These are phyloP conservation scores for Ophiocordyceps camponoti-floridani DNA, from an alignment of 2,329 filamentous ascomycete species.

Conservation along the genomic window DNA sequence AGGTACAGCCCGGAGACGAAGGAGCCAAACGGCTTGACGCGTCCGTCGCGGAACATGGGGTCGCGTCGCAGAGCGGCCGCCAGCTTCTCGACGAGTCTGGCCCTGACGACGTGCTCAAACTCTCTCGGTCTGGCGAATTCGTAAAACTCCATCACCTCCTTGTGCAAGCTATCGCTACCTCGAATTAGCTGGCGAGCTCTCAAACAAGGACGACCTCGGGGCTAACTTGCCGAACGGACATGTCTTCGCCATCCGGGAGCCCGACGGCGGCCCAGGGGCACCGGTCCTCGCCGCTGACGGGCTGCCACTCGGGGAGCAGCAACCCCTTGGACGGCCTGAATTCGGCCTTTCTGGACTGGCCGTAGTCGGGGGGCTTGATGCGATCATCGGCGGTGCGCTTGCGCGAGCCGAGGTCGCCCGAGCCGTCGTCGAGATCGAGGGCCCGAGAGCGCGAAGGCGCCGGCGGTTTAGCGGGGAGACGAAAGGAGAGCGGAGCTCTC, in stretches of 20 bases:
- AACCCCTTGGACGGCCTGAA: conserved; percentile 31
- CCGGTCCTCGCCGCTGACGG: conserved; percentile 19
- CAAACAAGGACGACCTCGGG: not conserved
- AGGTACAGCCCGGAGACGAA: conserved; percentile 67
- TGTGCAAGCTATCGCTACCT: conserved; percentile 50
- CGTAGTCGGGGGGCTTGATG: conserved; percentile 39
- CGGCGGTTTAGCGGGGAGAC: conserved; percentile 5
- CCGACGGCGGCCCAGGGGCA: conserved; percentile 47
- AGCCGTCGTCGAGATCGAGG: conserved; percentile 9
- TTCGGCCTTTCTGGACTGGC: conserved; percentile 29
- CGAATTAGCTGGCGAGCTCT: too few species aligned
- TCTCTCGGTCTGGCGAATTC: conserved; percentile 60
- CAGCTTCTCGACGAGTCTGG: conserved; percentile 54
- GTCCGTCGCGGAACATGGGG: conserved; percentile 36
- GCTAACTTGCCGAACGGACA: conserved; percentile 34
- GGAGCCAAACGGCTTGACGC: conserved; percentile 72
- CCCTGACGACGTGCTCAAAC: conserved; percentile 62
- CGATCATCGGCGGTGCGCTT: conserved; percentile 61
- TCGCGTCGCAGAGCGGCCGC: conserved; percentile 35
- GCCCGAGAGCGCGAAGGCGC: conserved; percentile 1
- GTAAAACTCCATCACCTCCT: conserved; percentile 81
- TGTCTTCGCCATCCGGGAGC: conserved; percentile 32
- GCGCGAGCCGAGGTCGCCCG: conserved; percentile 37
- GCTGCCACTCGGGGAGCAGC: conserved; percentile 33
- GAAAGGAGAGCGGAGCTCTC: not conserved